Conservation (phyloP, 192 early-diverging fungal genomes). For the Coemansia erecta region DNA sequence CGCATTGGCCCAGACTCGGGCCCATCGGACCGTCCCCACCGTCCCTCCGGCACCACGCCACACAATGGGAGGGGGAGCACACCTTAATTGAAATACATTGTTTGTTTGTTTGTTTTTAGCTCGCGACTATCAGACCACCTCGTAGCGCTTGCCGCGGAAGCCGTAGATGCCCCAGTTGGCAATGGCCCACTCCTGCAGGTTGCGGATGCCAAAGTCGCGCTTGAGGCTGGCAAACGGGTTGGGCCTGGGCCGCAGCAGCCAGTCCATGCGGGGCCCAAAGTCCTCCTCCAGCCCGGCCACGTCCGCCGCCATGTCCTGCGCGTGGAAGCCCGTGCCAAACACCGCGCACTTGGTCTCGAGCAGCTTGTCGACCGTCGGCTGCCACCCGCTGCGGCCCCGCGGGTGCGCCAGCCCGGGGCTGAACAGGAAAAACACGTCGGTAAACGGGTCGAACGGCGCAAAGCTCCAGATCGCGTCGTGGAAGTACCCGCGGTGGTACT, state of each 20-base stretch:
- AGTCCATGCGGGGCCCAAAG: slow-evolving; percentile 64
- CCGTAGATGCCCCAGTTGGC: slow-evolving; percentile 81
- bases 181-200: slow-evolving; percentile 67
- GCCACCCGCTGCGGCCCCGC: slow-evolving; percentile 61
- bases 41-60: too few relatives aligned
- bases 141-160: slow-evolving; percentile 77
- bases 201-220: slow-evolving; percentile 68
- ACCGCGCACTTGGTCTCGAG: slow-evolving; percentile 76
- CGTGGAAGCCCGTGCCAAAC: slow-evolving; percentile 75
- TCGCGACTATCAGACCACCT: slow-evolving; percentile 19
- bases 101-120: background rate
- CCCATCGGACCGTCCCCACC: too few relatives aligned
- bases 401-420: slow-evolving; percentile 71
- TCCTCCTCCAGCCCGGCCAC: slow-evolving; percentile 59
- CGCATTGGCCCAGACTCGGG: too few relatives aligned
- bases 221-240: slow-evolving; percentile 71
- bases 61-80: too few relatives aligned
- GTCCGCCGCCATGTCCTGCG: slow-evolving; percentile 62
- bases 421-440: slow-evolving; percentile 76
- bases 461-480: slow-evolving; percentile 58
- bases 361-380: slow-evolving; percentile 61
- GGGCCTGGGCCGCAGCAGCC: slow-evolving; percentile 65
- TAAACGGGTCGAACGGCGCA: slow-evolving; percentile 74
- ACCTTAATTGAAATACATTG: too few relatives aligned
- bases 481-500: slow-evolving; percentile 66